Base-by-base conservation (phyloP, 805 yeast species). In the Candida maris region DNA sequence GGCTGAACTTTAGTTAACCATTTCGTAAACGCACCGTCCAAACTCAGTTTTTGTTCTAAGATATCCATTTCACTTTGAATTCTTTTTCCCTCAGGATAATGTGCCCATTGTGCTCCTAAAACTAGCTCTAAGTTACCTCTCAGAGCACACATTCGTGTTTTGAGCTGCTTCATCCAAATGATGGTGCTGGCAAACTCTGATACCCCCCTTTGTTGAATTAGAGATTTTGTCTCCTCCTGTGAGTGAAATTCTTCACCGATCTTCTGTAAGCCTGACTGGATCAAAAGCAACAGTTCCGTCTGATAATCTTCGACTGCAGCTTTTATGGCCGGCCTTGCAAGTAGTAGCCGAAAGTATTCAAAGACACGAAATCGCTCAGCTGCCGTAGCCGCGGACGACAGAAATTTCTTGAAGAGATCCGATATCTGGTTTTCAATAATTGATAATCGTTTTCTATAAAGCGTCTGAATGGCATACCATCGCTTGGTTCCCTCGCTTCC, bases 21-120 rank as follows among this genome's bases (percentile, higher is more conserved):
- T 2, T 54, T 50, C 0, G 65, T 57, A 34, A 69, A 71, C 0
- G 72, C 46, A 0, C 37, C 41, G 19, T 67, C 57, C 0, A 76
- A 52, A 32, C 80, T 65, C 8, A 79, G 56, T 32, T 69, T 73
- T 17, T 64, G 57, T n/a, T 65, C 49, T 32, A 84, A 64, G 0
- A 63, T 56, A 2, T 54, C 46, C 17, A 75, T 67, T 41, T 77
- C 85, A 2, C 64, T 55, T 8, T 71, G 63, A 1, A 91, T 71
- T 42, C 71, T 74, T 35, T 69, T 71, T 0, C 96, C 96, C 35
- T 80, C 87, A 2, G 80, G 72, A 39, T 75, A 77, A 7, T 67
- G 59, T 15, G 56, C 61, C 89, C 89, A 82, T 6, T 77, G 76
- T 13, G 65, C 51, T 0, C 88, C 85, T 6, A 82, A 59, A 4